Base-by-base conservation (phyloP, 139 green algal species). In the Trebouxia sp. region DNA sequence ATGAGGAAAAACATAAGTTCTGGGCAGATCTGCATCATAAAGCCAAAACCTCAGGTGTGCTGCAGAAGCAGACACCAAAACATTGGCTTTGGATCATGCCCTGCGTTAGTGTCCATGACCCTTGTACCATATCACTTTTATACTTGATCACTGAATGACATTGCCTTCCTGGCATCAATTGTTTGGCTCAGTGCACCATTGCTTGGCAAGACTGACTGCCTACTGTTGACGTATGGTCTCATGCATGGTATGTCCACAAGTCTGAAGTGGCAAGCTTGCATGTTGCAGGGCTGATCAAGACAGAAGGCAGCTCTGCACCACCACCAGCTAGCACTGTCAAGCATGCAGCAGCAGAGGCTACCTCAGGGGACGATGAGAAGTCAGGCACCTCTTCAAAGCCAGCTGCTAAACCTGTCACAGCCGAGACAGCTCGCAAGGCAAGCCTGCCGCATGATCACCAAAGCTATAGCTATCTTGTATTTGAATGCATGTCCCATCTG, bases 1-100 rank as follows among this genome's bases (percentile, higher is more conserved):
- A 67, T 35, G 76, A 83, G 24, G 65, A 84, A 14, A 83, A 90
- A 72, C 83, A 89, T 56, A 72, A 62, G 7, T 50, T 39, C 28
- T 82, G 79, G 50, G 39, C 47, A 22, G 76, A 75, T 11, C 55
- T 84, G 41, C 80, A 80, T 24, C 48, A 66, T 35, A 72, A 72
- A 15, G 62, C 62, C 24, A 72, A 72, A 24, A 35, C 62, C 43
- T 72, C 62, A 72, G 62, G 62, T 72, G n/a, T n/a, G n/a, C n/a
- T n/a, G n/a, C n/a, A n/a, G n/a, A n/a, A n/a, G n/a, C n/a, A n/a
- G n/a, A n/a, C n/a, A n/a, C n/a, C n/a, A n/a, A n/a, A n/a, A n/a
- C n/a, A n/a, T n/a, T n/a, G n/a, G n/a, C n/a, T n/a, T n/a, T n/a
- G n/a, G n/a, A n/a, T n/a, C n/a, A n/a, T n/a, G n/a, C n/a, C n/a